phyloP scores from a whole-genome alignment of 495 filamentous ascomycete species.

The Tuber magnatum region DNA sequence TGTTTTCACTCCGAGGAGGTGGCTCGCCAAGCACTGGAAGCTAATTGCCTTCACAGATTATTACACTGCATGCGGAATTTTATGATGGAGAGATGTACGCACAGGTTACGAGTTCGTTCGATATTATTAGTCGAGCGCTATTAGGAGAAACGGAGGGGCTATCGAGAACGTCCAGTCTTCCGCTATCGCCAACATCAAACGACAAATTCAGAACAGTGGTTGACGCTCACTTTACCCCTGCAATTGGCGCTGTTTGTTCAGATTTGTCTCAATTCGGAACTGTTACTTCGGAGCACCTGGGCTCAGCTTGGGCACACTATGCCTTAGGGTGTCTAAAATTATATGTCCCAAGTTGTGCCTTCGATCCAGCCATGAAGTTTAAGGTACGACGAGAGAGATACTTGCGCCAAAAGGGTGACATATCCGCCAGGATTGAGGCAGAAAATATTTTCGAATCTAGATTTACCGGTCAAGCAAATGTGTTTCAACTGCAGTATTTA shows the following conservation, averaged over 20 bases:
- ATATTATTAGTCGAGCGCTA: not conserved
- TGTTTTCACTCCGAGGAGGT: not conserved
- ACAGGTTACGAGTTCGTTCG: slow-evolving; percentile 12
- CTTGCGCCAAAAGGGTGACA: slow-evolving; percentile 48
- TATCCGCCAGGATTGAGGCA: slow-evolving; percentile 54
- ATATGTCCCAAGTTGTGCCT: slow-evolving; percentile 77
- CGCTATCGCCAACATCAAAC: slow-evolving; percentile 5
- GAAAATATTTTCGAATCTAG: slow-evolving; percentile 58
- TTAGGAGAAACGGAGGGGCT: not conserved
- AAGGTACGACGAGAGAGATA: slow-evolving; percentile 64
- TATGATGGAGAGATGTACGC: slow-evolving; percentile 9
- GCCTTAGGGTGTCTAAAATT: slow-evolving; percentile 61
- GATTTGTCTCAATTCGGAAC: slow-evolving; percentile 7
- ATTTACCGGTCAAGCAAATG: slow-evolving; percentile 61
- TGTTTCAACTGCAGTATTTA: slow-evolving; percentile 55
- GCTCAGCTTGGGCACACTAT: slow-evolving; percentile 57
- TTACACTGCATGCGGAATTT: slow-evolving; percentile 20
- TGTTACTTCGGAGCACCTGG: slow-evolving; percentile 9
- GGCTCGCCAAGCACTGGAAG: not conserved
- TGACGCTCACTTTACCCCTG: slow-evolving; percentile 44
- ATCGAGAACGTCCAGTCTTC: not conserved
- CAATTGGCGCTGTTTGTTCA: slow-evolving; percentile 29
- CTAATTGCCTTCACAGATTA: slow-evolving; percentile 21
- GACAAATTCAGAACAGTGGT: slow-evolving; percentile 33
- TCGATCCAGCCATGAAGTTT: slow-evolving; percentile 76